A percentile compares a stretch with the other conserved stretches of the same genome.
Conservation (phyloP, 2,329 filamentous ascomycete species). For the Colletotrichum sp. region DNA sequence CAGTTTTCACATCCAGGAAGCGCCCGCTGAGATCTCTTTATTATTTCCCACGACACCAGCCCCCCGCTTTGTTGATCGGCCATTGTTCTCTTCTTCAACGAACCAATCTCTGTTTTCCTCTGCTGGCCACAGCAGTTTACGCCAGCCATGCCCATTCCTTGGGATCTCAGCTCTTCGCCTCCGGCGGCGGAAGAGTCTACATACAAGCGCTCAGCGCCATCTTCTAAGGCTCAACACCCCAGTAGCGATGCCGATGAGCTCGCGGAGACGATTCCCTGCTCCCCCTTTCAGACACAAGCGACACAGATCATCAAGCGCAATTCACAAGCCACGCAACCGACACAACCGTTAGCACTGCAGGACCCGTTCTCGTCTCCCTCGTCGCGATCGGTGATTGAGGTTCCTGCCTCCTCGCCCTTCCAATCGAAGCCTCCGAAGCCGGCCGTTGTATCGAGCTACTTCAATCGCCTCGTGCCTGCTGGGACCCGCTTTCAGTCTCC, state of each 20-base stretch:
- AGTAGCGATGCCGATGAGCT: constrained; percentile 50
- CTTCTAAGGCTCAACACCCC: neutral
- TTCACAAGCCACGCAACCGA: constrained; percentile 27
- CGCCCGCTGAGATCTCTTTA: neutral
- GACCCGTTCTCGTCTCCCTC: constrained; percentile 46
- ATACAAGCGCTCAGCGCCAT: neutral
- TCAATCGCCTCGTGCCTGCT: constrained; percentile 73
- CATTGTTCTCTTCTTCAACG: neutral
- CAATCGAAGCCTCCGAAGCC: constrained; percentile 32
- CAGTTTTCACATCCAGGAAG: neutral
- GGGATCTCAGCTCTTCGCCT: constrained; percentile 10
- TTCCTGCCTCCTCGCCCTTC: constrained; percentile 86
- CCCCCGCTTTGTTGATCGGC: neutral
- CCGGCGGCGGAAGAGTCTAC: neutral
- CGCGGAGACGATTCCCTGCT: constrained; percentile 51
- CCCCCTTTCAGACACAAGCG: constrained; percentile 48
- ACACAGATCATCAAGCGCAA: constrained; percentile 42
- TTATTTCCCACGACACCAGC: neutral
- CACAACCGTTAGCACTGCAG: constrained; percentile 23
- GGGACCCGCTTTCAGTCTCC: constrained; percentile 73
- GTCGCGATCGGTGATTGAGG: constrained; percentile 66
- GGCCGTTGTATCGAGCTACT: constrained; percentile 15
- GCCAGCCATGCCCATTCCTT: neutral
- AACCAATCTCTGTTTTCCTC: neutral
- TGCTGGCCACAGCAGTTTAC: neutral